Evolutionary conservation across 352 stramenopile species (phyloP).

Genomic region (Phytophthora nicotianae): DNA sequence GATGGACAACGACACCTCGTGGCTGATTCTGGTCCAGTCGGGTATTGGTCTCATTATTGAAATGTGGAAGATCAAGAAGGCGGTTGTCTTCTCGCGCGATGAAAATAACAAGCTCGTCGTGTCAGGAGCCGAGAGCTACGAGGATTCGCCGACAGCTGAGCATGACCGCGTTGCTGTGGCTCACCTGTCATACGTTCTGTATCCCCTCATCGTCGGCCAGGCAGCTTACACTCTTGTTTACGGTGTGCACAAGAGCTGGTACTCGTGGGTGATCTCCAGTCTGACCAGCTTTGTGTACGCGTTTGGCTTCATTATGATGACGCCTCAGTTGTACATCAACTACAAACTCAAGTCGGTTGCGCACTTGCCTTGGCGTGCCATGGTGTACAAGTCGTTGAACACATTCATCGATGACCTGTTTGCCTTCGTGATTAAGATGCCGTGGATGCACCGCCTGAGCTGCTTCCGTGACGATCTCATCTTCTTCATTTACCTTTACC

Average conservation of each 20-base stretch:
- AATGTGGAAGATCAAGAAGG: constrained; percentile 95
- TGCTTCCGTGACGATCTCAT: constrained; percentile 99
- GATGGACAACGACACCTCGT: constrained; percentile 96
- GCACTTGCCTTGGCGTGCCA: constrained; percentile 96
- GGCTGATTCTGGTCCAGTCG: constrained; percentile 94
- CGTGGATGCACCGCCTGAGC: constrained; percentile 96
- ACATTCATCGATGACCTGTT: constrained; percentile 95
- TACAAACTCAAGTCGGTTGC: constrained; percentile 98
- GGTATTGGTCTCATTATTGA: constrained; percentile 87
- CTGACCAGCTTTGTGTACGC: constrained; percentile 98
- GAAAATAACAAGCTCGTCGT: constrained; percentile 83
- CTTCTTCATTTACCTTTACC: constrained; percentile 99
- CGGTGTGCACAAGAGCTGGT: constrained; percentile 96
- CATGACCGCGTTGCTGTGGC: constrained; percentile 86
- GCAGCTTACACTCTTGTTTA: constrained; percentile 94
- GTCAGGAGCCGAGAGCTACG: constrained; percentile 85
- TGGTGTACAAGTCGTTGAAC: constrained; percentile 98
- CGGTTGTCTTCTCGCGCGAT: constrained; percentile 84
- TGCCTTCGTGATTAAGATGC: constrained; percentile 93
- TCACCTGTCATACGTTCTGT: constrained; percentile 86
- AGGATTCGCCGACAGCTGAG: constrained; percentile 76
- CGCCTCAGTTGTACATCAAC: constrained; percentile 98
- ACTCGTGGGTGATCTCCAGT: constrained; percentile 96
- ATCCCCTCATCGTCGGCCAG: constrained; percentile 92
- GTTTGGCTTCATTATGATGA: constrained; percentile 99